Evolutionary conservation across 805 yeast species (phyloP), one percentile per base, ranked within the genome.

Genomic region (Danielozyma ontarioensis): DNA sequence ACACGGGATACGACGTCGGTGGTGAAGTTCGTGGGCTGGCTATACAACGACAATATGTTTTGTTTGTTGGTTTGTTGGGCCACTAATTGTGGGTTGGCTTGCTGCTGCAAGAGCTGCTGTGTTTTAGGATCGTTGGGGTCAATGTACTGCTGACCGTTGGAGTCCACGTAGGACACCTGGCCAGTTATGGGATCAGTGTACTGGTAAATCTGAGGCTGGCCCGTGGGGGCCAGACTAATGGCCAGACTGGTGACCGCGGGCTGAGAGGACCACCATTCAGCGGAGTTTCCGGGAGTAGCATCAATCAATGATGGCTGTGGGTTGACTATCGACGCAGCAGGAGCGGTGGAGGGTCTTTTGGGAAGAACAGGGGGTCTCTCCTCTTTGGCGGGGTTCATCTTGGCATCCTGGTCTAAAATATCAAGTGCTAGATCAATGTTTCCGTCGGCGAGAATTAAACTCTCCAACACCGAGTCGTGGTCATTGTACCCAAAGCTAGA

Each of bases 171-270:
- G 22, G 74, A 69, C 3, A 80, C 57, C 30, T 76, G 71, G 10
- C 90, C 89, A 0, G 87, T 80, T 5, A 71, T 62, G 2, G 88
- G 87, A 45, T 83, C 89, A 14, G 80, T 68, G 50, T 78, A 83
- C 48, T 81, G 90, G 46, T 61, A 82, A 56, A 68, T 77, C 54
- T 64, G 82, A 33, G 55, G 73, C 59, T 40, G 61, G 36, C 24
- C 60, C 50, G 37, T 48, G 5, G 43, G 50, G 8, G 48, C 60
- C 39, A 39, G 8, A 24, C 35, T 25, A 23, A 37, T 8, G 15
- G 37, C 11, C 19, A 28, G 26, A 10, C 32, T 10, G 5, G 31
- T 13, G 24, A 27, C 36, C 25, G 35, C 27, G 14, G 33, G 31
- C 14, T 33, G 31, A 14, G 45, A 37, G 7, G 51, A 45, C 65